A percentile compares a stretch with the other conserved stretches of the same genome.
Conservation (phyloP, 371 early-diverging fungal species). For the Paraphysoderma sedebokerense region DNA sequence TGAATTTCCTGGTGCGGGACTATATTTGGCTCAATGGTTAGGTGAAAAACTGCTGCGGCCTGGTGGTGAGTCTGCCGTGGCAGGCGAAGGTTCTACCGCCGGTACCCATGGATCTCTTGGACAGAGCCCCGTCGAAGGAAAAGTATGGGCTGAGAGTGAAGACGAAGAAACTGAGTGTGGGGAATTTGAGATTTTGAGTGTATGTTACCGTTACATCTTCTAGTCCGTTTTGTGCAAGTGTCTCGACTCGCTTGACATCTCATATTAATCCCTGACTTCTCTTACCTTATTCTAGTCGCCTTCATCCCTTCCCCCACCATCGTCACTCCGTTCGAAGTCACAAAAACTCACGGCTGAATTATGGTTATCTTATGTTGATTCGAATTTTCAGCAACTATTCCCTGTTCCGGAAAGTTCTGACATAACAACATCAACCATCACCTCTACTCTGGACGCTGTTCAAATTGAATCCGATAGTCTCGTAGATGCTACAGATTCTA, state of each 20-base stretch:
- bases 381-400: neutral
- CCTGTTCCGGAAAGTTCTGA: no score
- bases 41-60: neutral
- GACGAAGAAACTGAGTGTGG: slow-evolving; percentile 40
- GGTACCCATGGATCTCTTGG: neutral
- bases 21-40: slow-evolving; percentile 53
- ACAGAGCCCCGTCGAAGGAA: neutral
- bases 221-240: neutral
- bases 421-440: no score
- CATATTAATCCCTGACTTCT: no score
- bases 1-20: slow-evolving; percentile 62
- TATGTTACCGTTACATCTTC: slow-evolving; percentile 3
- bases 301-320: neutral
- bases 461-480: neutral
- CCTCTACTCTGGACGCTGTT: no score
- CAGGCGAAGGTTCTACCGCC: neutral
- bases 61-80: neutral
- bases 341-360: neutral
- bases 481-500: neutral
- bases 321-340: neutral
- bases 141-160: slow-evolving; percentile 25
- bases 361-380: neutral
- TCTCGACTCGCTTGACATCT: neutral
- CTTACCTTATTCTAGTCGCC: neutral
- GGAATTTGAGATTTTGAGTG: slow-evolving; percentile 39